These are phyloP conservation scores for Yarrowia galli DNA, from an alignment of 1,139 yeast genomes.

Conservation along the genomic window DNA sequence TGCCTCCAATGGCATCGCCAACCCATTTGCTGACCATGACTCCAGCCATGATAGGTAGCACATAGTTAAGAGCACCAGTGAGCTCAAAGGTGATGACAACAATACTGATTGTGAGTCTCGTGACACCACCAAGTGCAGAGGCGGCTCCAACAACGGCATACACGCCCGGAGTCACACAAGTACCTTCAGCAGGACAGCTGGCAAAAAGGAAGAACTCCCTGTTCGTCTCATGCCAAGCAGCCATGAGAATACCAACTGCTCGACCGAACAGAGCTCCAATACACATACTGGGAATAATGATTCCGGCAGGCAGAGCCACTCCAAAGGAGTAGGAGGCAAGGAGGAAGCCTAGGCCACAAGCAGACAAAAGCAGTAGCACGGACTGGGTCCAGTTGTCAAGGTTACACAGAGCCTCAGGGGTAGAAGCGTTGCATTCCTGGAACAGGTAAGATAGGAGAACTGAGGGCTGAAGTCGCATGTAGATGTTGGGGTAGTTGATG, in stretches of 20 bases:
- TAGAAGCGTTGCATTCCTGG: slow-evolving; percentile 60
- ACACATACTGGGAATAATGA: slow-evolving; percentile 73
- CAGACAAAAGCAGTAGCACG: slow-evolving; percentile 53
- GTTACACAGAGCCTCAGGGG: slow-evolving; percentile 52
- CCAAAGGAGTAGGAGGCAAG: slow-evolving; percentile 72
- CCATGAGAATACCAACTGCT: slow-evolving; percentile 66
- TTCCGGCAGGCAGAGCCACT: slow-evolving; percentile 73
- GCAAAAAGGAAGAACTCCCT: slow-evolving; percentile 47
- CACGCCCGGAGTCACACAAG: slow-evolving; percentile 87
- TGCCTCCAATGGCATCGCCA: slow-evolving; percentile 53
- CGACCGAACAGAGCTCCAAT: slow-evolving; percentile 77
- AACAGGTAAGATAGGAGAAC: slow-evolving; percentile 66
- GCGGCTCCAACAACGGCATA: slow-evolving; percentile 98
- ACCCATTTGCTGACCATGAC: slow-evolving; percentile 59
- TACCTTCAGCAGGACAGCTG: slow-evolving; percentile 57
- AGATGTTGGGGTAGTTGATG: slow-evolving; percentile 62
- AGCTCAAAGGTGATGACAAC: slow-evolving; percentile 96
- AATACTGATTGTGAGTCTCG: slow-evolving; percentile 89
- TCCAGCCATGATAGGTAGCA: slow-evolving; percentile 85
- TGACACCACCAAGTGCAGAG: slow-evolving; percentile 91
- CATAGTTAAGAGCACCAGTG: slow-evolving; percentile 90
- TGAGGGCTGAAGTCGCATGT: slow-evolving; percentile 63
- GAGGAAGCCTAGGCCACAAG: slow-evolving; percentile 62
- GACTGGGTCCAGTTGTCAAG: slow-evolving; percentile 47
- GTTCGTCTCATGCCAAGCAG: slow-evolving; percentile 47